Evolutionary conservation across 192 early-diverging fungal species (phyloP), one percentile per base, ranked within the genome.

Genomic region (Mortierella antarctica): DNA sequence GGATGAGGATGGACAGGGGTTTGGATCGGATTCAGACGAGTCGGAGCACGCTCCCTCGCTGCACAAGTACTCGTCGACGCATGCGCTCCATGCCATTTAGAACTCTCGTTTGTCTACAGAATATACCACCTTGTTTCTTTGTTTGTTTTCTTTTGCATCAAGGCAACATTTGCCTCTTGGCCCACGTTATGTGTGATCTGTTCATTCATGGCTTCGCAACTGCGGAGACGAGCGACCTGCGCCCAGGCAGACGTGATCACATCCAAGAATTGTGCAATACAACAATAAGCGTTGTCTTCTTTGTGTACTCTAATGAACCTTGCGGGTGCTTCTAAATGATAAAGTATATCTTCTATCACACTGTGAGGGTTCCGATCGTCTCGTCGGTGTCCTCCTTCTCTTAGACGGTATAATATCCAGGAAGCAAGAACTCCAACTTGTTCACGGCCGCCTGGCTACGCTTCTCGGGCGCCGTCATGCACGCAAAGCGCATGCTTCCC

Each of bases 371-470:
- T 55, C 23, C 54, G n/a, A 55, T 8, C 50, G 1, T 51, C 11
- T 8, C 50, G 1, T 51, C 11, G 4, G 45, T 18, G 21, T 7
- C 23, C n/a, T 51, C 46, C 17, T n/a, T 14, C 40, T 47, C n/a
- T 62, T 68, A 72, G 41, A 72, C 77, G 59, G 70, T 73, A 74
- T 88, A 94, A 81, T 95, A 94, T 62, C 90, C 87, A 56, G 97
- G 96, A 39, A 96, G 89, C 57, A 98, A 78, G 66, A 91, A 98
- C 68, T 93, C 85, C 77, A 99, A 82, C 86, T 93, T 96, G 70
- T 83, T 76, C 21, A 91, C 86, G n/a, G 89, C 85, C 62, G 90
- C 94, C 42, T 85, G 74, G 78, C 86, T 83, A 65, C 93, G 87
- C 89, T 93, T 93, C 60, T 91, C 92, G 44, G 86, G 87, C 7